Evolutionary conservation across 2,329 filamentous ascomycete species (phyloP), one percentile per base, ranked within the genome.

Genomic region (Neopestalotiopsis sp.): DNA sequence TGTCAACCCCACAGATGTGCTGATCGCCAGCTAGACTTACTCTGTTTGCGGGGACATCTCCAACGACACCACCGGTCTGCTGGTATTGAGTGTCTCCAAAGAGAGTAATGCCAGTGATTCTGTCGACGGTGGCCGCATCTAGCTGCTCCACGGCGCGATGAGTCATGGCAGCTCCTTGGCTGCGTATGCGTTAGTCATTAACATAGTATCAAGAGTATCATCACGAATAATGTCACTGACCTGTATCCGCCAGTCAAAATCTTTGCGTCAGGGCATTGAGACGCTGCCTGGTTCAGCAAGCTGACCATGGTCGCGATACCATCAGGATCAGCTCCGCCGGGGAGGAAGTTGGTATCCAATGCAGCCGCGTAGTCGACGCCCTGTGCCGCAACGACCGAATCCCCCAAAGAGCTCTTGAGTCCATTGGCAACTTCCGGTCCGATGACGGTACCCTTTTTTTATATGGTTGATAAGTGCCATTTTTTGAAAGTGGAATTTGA

Each of bases 121-220:
- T 73, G n/a, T 65, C 69, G 34, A 71, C 74, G 42, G 81, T 69
- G 10, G 63, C 68, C 4, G 65, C 56, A 78, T 80, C 81, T 70
- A 81, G 75, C n/a, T 73, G 70, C 69, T 78, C 73, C 40, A 81
- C 71, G 4, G 79, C 72, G 20, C 75, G 73, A 59, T 79, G 74
- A 20, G 79, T 78, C 45, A 81, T 74, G 2, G 79, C 78, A 14
- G 75, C 76, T 20, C 79, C 79, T 73, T 81, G 69, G 7, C 69
- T 72, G 61, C 70, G 70, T 58, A 28, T 24, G 17, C 14, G 45
- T 62, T 20, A 62, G 59, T 40, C 17, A 14, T 7, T n/a, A 9
- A 14, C 10, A 30, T 6, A 53, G 9, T 9, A 53, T 53, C 17
- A 53, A n/a, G 17, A 7, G 20, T 53, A 17, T 53, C 20, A 6